Evolutionary conservation across 352 stramenopile genomes (phyloP), one percentile per base, ranked within the genome.

Genomic region (Phytophthora syringae): DNA sequence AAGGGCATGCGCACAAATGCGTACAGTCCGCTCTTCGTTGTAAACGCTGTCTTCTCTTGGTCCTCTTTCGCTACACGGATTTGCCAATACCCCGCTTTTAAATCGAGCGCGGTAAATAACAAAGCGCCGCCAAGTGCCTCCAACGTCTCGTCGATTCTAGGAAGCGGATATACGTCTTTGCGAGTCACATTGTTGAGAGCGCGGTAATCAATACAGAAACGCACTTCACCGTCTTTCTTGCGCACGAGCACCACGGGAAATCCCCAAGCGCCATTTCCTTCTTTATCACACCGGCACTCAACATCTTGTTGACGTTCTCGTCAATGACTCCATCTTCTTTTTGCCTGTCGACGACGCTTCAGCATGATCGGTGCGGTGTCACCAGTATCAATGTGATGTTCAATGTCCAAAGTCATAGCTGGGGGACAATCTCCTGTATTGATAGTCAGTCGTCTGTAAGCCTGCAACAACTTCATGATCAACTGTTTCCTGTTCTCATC

Each of bases 1-100:
- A 73, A 68, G 1, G 58, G 57, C 57, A 68, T 73, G 1, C 64
- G 15, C 11, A 7, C 2, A 22, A 73, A 68, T 1, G 30, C 54
- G 22, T 63, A 58, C 13, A 75, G 24, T 1, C 67, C 67, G 10
- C 60, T 4, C 7, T 60, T 24, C 5, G 56, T 68, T 0, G 53
- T 18, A 11, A 75, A 67, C 15, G 60, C 67, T 9, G 60, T 70
- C 62, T 51, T 32, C n/a, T 3, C 65, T 2, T 51, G 24, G 7
- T 54, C 32, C 1, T 28, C 10, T 5, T 52, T n/a, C 11, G 65
- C 37, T 11, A 67, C 20, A 22, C 53, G 13, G 18, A 72, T 43
- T 43, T n/a, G 16, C 36, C 36, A 43, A 43, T 43, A 43, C 4
- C 36, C n/a, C 36, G 16, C 36, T 21, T 43, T 43, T 9, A 43